These are phyloP conservation scores for Trichophyton simii DNA, from an alignment of 2,329 filamentous ascomycete species.

Conservation along the genomic window DNA sequence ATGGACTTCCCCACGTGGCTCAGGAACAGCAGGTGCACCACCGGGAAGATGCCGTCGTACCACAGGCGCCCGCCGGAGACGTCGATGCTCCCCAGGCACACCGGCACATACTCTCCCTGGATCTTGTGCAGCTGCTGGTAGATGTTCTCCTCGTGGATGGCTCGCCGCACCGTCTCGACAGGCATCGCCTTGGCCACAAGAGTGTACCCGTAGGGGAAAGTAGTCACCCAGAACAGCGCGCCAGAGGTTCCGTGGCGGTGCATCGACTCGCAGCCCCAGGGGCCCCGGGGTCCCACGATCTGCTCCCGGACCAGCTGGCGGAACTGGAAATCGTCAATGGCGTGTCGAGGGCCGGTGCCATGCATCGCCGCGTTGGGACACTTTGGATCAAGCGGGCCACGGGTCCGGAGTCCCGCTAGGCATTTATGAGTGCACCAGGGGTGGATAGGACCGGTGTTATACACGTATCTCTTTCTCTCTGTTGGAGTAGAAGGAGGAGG, in stretches of 20 bases:
- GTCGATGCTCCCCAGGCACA: slow-evolving; percentile 4
- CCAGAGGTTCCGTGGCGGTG: slow-evolving; percentile 14
- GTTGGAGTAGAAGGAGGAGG: not conserved
- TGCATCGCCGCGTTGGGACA: slow-evolving; percentile 32
- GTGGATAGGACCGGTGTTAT: not conserved
- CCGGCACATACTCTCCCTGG: slow-evolving; percentile 13
- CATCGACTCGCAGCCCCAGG: slow-evolving; percentile 14
- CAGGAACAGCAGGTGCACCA: too few species aligned
- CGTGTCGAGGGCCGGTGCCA: slow-evolving; percentile 11
- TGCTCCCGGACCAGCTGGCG: slow-evolving; percentile 4
- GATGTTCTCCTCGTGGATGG: slow-evolving; percentile 12
- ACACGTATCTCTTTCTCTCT: not conserved
- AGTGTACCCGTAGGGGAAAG: slow-evolving; percentile 15
- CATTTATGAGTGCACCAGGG: slow-evolving; percentile 32
- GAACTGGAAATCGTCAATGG: slow-evolving; percentile 9
- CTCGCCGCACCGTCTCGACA: slow-evolving; percentile 1
- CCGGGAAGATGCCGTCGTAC: too few species aligned
- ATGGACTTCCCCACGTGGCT: too few species aligned
- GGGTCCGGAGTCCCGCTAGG: slow-evolving; percentile 25
- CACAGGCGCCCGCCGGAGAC: not conserved
- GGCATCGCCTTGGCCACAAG: slow-evolving; percentile 15
- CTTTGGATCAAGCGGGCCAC: slow-evolving; percentile 20
- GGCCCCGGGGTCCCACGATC: slow-evolving; percentile 6
- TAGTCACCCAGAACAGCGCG: slow-evolving; percentile 15
- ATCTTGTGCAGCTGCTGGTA: slow-evolving; percentile 11